Evolutionary conservation across 495 filamentous ascomycete genomes (phyloP).

Genomic region (Hypoxylon fuscum): DNA sequence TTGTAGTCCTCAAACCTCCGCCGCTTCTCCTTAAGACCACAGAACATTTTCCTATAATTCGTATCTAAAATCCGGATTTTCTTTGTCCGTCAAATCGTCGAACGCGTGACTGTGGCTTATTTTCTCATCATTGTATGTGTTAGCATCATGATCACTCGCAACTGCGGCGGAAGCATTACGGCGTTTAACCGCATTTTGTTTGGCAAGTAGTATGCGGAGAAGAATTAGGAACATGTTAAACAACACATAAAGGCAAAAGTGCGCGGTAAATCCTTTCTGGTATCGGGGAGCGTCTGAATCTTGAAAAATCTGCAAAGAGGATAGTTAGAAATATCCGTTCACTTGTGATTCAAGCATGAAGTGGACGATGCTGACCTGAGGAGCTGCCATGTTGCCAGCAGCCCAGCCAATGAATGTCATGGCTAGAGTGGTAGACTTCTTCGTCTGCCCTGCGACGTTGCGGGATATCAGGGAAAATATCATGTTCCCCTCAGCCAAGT

Average conservation of each 20-base stretch:
- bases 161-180: background rate
- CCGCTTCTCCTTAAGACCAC: no score
- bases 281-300: conserved; percentile 8
- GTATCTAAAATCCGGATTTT: conserved; percentile 71
- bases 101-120: conserved; percentile 67
- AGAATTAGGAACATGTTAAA: conserved; percentile 10
- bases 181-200: background rate
- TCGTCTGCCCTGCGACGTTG: conserved; percentile 56
- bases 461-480: conserved; percentile 47
- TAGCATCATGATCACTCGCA: conserved; percentile 41
- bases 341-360: background rate
- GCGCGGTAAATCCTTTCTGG: conserved; percentile 14
- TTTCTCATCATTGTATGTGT: conserved; percentile 57
- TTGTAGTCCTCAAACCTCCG: no score
- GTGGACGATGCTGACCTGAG: conserved; percentile 1
- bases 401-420: conserved; percentile 48
- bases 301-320: background rate
- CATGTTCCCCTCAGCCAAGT: conserved; percentile 53
- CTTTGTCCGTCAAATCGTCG: conserved; percentile 69
- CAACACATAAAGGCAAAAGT: conserved; percentile 14
- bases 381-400: conserved; percentile 43
- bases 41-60: conserved; percentile 50
- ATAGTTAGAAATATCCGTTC: background rate
- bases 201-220: conserved; percentile 2
- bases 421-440: conserved; percentile 45